phyloP scores from a whole-genome alignment of 805 yeast genomes.

The Candida piceae region DNA sequence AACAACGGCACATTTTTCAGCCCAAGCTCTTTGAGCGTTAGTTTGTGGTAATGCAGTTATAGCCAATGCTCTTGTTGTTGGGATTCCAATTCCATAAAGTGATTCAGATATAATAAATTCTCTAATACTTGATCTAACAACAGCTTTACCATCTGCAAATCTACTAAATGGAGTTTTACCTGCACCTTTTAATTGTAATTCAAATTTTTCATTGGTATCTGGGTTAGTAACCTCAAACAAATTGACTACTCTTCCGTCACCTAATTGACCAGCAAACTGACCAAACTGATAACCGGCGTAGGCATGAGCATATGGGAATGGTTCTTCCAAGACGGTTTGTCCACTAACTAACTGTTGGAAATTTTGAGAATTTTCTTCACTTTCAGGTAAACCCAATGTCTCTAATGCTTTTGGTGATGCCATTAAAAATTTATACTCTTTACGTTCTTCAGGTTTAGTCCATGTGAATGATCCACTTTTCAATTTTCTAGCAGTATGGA shows the following conservation, averaged over 20 bases:
- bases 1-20: slow-evolving; percentile 82
- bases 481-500: slow-evolving; percentile 49
- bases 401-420: slow-evolving; percentile 55
- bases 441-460: slow-evolving; percentile 60
- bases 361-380: slow-evolving; percentile 15
- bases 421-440: slow-evolving; percentile 47
- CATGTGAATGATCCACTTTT: slow-evolving; percentile 67
- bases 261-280: slow-evolving; percentile 92
- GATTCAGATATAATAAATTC: slow-evolving; percentile 86
- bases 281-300: slow-evolving; percentile 98
- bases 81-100: slow-evolving; percentile 74
- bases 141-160: slow-evolving; percentile 97
- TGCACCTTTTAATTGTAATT: slow-evolving; percentile 84
- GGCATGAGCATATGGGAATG: slow-evolving; percentile 80
- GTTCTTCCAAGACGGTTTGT: slow-evolving; percentile 32
- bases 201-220: slow-evolving; percentile 40
- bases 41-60: slow-evolving; percentile 70
- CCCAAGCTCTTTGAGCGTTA: slow-evolving; percentile 62
- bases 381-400: slow-evolving; percentile 53
- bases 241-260: slow-evolving; percentile 89
- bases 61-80: slow-evolving; percentile 79
- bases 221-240: slow-evolving; percentile 62
- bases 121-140: slow-evolving; percentile 77
- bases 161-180: slow-evolving; percentile 90
- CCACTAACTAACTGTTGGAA: slow-evolving; percentile 63